These are phyloP conservation scores for Epichloe scottii DNA, from an alignment of 2,329 filamentous ascomycete genomes.

Conservation along the genomic window DNA sequence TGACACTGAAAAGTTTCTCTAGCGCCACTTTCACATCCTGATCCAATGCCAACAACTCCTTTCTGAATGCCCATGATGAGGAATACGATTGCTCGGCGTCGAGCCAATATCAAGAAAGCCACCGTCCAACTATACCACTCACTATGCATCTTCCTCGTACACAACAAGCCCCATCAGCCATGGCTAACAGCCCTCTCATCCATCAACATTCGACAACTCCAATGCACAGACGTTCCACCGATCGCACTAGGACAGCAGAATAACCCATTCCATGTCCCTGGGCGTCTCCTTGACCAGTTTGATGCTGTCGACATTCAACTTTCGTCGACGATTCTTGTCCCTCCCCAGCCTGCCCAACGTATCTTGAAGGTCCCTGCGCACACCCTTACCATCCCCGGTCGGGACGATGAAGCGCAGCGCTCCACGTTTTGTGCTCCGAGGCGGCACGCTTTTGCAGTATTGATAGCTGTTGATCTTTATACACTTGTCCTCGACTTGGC, in stretches of 20 bases:
- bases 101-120: too few species aligned
- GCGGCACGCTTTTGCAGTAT: neutral
- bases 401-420: neutral
- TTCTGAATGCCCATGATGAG: too few species aligned
- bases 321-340: neutral
- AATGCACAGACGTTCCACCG: neutral
- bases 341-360: neutral
- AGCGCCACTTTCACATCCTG: too few species aligned
- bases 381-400: neutral
- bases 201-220: neutral
- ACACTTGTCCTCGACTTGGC: slow-evolving; percentile 2
- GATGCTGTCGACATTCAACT: neutral
- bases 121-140: too few species aligned
- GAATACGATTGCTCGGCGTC: too few species aligned
- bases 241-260: neutral
- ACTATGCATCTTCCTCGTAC: too few species aligned
- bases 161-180: too few species aligned
- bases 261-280: neutral
- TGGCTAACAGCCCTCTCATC: neutral
- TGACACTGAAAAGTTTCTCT: too few species aligned
- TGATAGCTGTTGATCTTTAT: slow-evolving; percentile 9
- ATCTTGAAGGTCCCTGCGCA: neutral
- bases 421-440: neutral
- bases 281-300: neutral
- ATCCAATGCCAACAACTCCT: too few species aligned